Base-by-base conservation (phyloP, 1,284 basidiomycete genomes). In the Cutaneotrichosporon sp. region DNA sequence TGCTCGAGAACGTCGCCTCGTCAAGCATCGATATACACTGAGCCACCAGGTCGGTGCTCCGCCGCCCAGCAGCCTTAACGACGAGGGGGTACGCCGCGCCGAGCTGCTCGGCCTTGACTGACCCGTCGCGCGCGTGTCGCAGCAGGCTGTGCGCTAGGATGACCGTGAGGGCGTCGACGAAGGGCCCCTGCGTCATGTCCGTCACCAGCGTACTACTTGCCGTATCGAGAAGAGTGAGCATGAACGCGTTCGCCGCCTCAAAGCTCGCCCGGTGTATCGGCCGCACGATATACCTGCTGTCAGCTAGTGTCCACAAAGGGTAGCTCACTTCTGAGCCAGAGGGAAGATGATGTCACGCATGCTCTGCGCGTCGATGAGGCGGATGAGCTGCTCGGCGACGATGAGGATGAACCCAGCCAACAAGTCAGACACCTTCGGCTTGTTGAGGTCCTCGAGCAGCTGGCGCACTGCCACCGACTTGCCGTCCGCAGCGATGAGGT, bases 191-290 rank as follows among this genome's bases (percentile, higher is more conserved):
- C 9, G 63, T 63, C 5, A 34, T 22, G 16, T 63, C 56, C 3
- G 21, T 50, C 9, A 63, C 56, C 13, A 69, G 58, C 13, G 57
- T 60, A 1, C 55, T 56, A 0, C 71, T 63, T 8, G 71, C 65
- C 0, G 69, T 63, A 5, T 68, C 63, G 1, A 76, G 56, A 0
- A 75, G 56, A 1, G 72, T 67, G 1, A 76, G 61, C 4, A 76
- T 46, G 56, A 75, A 70, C 0, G 72, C 69, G 62, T 75, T 72
- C 14, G 77, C 71, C 32, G 75, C 72, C 49, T 77, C 72, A 57
- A 77, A 78, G 55, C 67, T 71, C 1, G 69, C 26, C 42, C 62
- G 60, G 57, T 72, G 66, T 26, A 63, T 56, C 0, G 72, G 65
- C 30, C 63, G 57, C 4, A 65, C 56, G 16, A 74, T 60, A 53